Evolutionary conservation across 192 early-diverging fungal species (phyloP), one percentile per base, ranked within the genome.

Genomic region (Mortierella antarctica): DNA sequence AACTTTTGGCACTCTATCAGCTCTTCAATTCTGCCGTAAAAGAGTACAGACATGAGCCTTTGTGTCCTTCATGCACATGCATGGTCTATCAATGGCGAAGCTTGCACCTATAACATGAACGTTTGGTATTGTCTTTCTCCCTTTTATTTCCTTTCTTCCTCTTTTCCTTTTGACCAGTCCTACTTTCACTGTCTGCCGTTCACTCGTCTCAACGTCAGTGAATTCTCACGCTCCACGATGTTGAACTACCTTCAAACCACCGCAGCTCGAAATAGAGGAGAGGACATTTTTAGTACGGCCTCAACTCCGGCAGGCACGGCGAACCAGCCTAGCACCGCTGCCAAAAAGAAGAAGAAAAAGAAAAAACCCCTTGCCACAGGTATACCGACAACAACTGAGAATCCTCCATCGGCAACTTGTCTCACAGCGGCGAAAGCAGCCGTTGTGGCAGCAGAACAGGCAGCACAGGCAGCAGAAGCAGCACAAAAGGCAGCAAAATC

Each of bases 311-410:
- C 49, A 23, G 52, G 21, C 10, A 64, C 5, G 21, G 8, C 48
- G 45, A 23, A 51, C 62, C 42, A 51, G 48, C 18, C 62, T 45
- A 64, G 6, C 6, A 13, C 62, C 20, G 48, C 48, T 31, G 40
- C 40, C 41, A 50, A 49, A 51, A 50, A 64, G 48, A 64, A 64
- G 21, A 64, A 64, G 49, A 64, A 64, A 21, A 62, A 48, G 49
- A 64, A 64, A 51, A 49, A 50, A 21, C 6, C 62, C 8, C 21
- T 7, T 51, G 52, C 62, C 9, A 51, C 49, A 14, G 62, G 48
- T 40, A 64, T 7, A 64, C 21, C 60, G 18, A 18, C 15, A 17
- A 39, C 4, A 62, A 21, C 60, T 48, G 60, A 48, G 12, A 18
- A n/a, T 46, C 60, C 45, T 62, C 60, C 60, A 46, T 46, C 60